Base-by-base conservation (phyloP, 768 basidiomycete genomes). In the Podaxis sp. region DNA sequence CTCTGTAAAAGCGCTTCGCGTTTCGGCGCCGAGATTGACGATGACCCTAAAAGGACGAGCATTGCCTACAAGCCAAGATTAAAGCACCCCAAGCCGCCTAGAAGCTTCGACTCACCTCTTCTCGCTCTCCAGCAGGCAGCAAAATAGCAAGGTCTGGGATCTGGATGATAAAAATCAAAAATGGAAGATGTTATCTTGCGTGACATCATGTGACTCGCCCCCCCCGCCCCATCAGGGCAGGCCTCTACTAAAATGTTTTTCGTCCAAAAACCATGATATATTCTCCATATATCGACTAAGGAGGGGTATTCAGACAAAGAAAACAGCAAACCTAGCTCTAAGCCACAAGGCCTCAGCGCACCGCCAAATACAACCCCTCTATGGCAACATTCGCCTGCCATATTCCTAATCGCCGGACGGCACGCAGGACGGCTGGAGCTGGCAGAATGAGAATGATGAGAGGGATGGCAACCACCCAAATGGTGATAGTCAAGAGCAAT, bases 371-470 rank as follows among this genome's bases (percentile, higher is more conserved):
- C 36, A 85, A 68, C 5, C 91, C 92, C 67, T 93, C 92, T 5
- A 94, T 80, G 1, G 91, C 91, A 41, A 93, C 78, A 67, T 89
- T 88, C 44, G 91, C 91, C 76, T 94, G 91, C 92, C 92, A 94
- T 6, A 85, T 80, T 7, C 91, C 91, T 24, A 94, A 69, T 67
- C 78, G 78, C 58, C 89, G 80, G 12, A 87, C 84, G 4, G 87
- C 80, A 48, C 91, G 78, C 36, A 94, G 75, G 63, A 86, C 80
- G 26, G 87, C 77, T 1, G 91, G 92, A 0, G 87, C 87, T 10
- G 91, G 89, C 17, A 89, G 61, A 5, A 93, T 72, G 2, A 91
- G 77, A 30, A 82, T 72, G 11, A 90, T 74, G 17, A 83, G 75
- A 1, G 89, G 80, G 0, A 91, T 75, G 24, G 87, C 83, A 61